Conservation (phyloP, 768 basidiomycete genomes). For the Termitomyces titanicus region DNA sequence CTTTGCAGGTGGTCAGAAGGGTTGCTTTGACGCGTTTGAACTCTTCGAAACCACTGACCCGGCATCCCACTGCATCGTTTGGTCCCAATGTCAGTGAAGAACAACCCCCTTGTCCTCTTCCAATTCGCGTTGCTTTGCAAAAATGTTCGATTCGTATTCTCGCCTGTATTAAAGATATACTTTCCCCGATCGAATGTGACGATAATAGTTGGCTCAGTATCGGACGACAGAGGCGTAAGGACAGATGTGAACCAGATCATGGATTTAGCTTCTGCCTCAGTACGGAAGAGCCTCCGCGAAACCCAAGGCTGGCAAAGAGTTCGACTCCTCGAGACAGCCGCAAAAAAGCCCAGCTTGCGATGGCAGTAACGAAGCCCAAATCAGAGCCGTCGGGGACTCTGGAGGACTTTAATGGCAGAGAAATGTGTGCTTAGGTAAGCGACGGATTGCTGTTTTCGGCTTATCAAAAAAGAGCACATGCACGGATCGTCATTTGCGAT, state of each 20-base stretch:
- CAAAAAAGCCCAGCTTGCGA: conserved; percentile 11
- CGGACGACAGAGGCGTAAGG: conserved; percentile 56
- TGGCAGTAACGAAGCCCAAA: conserved; percentile 2
- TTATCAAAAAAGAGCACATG: neutral
- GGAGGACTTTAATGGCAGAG: conserved; percentile 4
- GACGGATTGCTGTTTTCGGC: neutral
- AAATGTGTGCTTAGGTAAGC: conserved; percentile 8
- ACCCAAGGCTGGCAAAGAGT: conserved; percentile 4
- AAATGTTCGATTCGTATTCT: conserved; percentile 74
- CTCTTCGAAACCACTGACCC: conserved; percentile 38
- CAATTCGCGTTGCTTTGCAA: conserved; percentile 63
- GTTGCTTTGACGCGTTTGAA: conserved; percentile 1
- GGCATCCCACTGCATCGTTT: conserved; percentile 69
- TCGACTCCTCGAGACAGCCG: neutral
- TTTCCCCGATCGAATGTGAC: conserved; percentile 74
- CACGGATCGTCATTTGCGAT: conserved; percentile 1
- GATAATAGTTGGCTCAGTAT: conserved; percentile 78
- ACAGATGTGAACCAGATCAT: conserved; percentile 68
- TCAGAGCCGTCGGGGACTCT: conserved; percentile 5
- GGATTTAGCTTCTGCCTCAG: conserved; percentile 7
- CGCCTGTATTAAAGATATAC: conserved; percentile 87
- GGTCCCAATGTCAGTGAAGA: conserved; percentile 64
- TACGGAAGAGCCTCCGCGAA: conserved; percentile 9
- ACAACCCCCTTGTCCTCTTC: conserved; percentile 65
- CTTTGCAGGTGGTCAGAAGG: conserved; percentile 29